These are phyloP conservation scores for Trichoderma breve DNA, from an alignment of 2,329 filamentous ascomycete genomes.

Conservation along the genomic window DNA sequence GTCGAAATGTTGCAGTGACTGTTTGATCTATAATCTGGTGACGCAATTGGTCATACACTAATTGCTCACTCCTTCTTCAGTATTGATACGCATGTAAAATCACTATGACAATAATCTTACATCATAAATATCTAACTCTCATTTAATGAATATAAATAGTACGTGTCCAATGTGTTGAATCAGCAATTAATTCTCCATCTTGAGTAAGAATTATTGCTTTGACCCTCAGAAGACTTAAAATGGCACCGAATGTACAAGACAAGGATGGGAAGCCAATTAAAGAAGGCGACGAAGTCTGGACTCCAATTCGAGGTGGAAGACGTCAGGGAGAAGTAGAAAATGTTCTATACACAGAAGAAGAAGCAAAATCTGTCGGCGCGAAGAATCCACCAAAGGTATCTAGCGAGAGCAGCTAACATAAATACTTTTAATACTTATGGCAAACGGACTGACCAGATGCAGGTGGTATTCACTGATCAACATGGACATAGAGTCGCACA, in stretches of 20 bases:
- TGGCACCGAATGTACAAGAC: background rate
- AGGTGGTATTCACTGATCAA: background rate
- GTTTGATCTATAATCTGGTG: background rate
- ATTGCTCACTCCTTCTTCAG: background rate
- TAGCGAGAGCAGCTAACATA: background rate
- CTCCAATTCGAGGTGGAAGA: constrained; percentile 1
- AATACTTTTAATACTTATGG: background rate
- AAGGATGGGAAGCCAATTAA: background rate
- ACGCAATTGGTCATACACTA: background rate
- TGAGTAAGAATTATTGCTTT: background rate
- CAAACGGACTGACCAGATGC: background rate
- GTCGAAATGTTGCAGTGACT: background rate
- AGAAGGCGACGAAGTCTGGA: constrained; percentile 5
- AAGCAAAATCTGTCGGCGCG: background rate
- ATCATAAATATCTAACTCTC: background rate
- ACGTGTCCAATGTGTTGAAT: background rate
- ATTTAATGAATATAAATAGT: background rate
- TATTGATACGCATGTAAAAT: background rate
- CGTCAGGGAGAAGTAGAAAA: background rate
- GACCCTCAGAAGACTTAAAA: background rate
- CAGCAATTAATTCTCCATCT: background rate
- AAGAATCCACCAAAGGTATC: constrained; percentile 1
- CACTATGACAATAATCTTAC: background rate
- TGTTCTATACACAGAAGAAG: background rate
- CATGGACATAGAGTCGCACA: constrained; percentile 2